A percentile compares a stretch with the other conserved stretches of the same genome.
These are phyloP conservation scores for Penicillium ochrochloron DNA, from an alignment of 495 filamentous ascomycete genomes.

Conservation along the genomic window DNA sequence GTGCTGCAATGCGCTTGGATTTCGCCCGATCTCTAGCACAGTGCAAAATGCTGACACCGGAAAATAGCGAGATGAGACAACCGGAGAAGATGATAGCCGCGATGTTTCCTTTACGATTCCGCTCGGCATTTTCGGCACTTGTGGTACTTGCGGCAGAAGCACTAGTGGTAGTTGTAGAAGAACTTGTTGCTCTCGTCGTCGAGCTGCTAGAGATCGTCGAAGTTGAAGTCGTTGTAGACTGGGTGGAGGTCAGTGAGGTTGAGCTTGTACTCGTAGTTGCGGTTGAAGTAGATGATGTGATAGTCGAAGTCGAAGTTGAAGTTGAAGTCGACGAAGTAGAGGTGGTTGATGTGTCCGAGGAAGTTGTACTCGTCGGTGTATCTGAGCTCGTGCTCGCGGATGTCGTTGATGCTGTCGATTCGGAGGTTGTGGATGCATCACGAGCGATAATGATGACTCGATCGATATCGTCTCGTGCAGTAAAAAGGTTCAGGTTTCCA, in stretches of 20 bases:
- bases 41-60: conserved; percentile 20
- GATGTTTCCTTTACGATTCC: conserved; percentile 24
- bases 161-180: conserved; percentile 18
- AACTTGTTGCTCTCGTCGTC: conserved; percentile 13
- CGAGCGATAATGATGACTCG: conserved; percentile 16
- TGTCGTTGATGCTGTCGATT: conserved; percentile 6
- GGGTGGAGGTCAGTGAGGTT: not conserved
- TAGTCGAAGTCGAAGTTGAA: conserved; percentile 9
- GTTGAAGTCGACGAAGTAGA: conserved; percentile 10
- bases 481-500: not conserved
- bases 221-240: not conserved
- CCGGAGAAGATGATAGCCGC: conserved; percentile 20
- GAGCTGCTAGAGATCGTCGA: conserved; percentile 18
- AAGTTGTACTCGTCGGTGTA: not conserved
- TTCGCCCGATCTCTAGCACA: conserved; percentile 18
- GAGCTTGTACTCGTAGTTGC: not conserved
- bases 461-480: conserved; percentile 7
- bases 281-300: conserved; percentile 10
- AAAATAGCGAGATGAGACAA: conserved; percentile 22
- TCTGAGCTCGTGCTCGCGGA: not conserved
- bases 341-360: conserved; percentile 5
- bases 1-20: conserved; percentile 17
- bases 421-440: conserved; percentile 20
- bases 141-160: conserved; percentile 21
- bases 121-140: conserved; percentile 11